phyloP scores from a whole-genome alignment of 805 yeast species.

The Cyberlindnera euphorbiiphila region DNA sequence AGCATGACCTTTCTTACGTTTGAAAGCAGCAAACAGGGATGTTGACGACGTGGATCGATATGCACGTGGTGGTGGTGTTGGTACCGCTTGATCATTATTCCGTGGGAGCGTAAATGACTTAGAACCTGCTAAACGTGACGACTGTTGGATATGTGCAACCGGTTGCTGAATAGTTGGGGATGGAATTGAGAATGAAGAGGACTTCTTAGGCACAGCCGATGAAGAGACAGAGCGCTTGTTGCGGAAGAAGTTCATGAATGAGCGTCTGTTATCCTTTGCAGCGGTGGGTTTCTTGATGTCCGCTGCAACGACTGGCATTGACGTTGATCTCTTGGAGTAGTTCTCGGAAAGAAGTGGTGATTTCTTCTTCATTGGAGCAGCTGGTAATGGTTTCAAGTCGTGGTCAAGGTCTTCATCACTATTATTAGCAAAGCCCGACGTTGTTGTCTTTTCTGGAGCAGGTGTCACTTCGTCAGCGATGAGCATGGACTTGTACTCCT shows the following conservation, averaged over 20 bases:
- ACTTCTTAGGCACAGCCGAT: slow-evolving; percentile 10
- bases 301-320: slow-evolving; percentile 21
- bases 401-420: slow-evolving; percentile 3
- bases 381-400: slow-evolving; percentile 14
- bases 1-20: slow-evolving; percentile 18
- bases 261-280: slow-evolving; percentile 21
- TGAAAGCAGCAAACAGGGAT: slow-evolving; percentile 27
- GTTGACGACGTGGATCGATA: slow-evolving; percentile 26
- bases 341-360: slow-evolving; percentile 8
- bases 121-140: slow-evolving; percentile 13
- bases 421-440: not conserved
- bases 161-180: slow-evolving; percentile 2
- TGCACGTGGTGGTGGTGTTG: slow-evolving; percentile 10
- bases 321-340: slow-evolving; percentile 23
- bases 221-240: slow-evolving; percentile 22
- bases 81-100: not conserved
- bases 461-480: slow-evolving; percentile 7
- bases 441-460: slow-evolving; percentile 7
- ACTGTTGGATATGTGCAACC: too few relatives aligned
- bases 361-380: slow-evolving; percentile 4
- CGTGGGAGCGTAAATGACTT: slow-evolving; percentile 18
- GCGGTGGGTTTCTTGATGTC: slow-evolving; percentile 5
- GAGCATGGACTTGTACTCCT: slow-evolving; percentile 21
- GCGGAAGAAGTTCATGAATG: slow-evolving; percentile 24
- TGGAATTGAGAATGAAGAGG: slow-evolving; percentile 8